Percentiles rank a stretch among this genome's conserved stretches.
Evolutionary conservation across 441 rosid species (phyloP).

Genomic region (Adansonia rubrostipa): DNA sequence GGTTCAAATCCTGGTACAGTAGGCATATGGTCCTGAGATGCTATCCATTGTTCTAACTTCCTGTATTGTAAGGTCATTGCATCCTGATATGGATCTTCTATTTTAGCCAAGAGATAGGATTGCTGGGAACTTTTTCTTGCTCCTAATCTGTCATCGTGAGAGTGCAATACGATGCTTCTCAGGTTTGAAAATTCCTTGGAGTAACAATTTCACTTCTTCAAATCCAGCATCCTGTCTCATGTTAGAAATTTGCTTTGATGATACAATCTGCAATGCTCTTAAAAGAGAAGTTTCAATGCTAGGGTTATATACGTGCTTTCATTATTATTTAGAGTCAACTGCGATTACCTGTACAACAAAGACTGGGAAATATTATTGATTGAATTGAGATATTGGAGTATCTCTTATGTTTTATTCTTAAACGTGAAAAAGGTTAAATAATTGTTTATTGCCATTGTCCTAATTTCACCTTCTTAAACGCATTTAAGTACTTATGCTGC

Average conservation of each 20-base stretch:
- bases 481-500: neutral
- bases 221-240: neutral
- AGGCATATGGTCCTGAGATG: neutral
- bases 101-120: neutral
- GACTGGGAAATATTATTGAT: neutral
- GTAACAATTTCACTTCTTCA: neutral
- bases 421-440: neutral
- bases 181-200: neutral
- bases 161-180: neutral
- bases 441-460: neutral
- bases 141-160: neutral
- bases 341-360: neutral
- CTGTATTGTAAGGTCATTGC: neutral
- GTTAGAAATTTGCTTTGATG: neutral
- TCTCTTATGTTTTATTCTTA: neutral
- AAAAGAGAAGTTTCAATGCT: neutral
- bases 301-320: neutral
- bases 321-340: neutral
- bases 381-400: neutral
- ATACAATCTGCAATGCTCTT: neutral
- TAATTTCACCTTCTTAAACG: neutral
- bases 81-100: slow-evolving; percentile 7
- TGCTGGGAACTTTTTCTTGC: neutral
- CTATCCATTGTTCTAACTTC: neutral
- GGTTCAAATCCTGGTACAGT: neutral